Percentiles rank a stretch among this genome's conserved stretches.
phyloP scores from a whole-genome alignment of 345 rosid species.

The Aquilaria malaccensis region DNA sequence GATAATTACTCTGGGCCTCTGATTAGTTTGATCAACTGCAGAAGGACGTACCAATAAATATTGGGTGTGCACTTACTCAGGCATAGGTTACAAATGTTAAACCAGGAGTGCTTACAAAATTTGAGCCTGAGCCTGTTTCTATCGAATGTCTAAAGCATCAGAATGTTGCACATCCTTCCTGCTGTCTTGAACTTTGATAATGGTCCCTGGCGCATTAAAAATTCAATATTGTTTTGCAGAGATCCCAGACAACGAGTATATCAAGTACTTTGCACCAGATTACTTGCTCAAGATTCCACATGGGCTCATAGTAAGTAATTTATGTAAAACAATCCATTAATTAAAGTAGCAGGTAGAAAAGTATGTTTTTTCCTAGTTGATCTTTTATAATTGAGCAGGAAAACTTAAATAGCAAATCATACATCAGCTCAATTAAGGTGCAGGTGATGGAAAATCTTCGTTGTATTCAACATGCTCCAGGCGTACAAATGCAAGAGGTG shows the following conservation, averaged over 20 bases:
- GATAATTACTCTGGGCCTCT: too few species aligned
- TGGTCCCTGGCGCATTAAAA: too few species aligned
- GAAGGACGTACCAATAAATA: too few species aligned
- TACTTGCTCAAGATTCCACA: conserved; percentile 74
- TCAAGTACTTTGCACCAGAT: conserved; percentile 83
- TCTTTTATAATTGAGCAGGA: conserved; percentile 48
- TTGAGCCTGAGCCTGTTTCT: too few species aligned
- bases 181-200: too few species aligned
- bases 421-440: conserved; percentile 70
- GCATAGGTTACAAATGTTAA: too few species aligned
- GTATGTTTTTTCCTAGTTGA: neutral
- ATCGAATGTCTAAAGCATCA: too few species aligned
- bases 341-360: neutral
- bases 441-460: conserved; percentile 93
- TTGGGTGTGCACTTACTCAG: too few species aligned
- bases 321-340: neutral
- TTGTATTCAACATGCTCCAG: conserved; percentile 86
- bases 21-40: too few species aligned
- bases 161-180: too few species aligned
- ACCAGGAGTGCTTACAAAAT: too few species aligned
- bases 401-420: conserved; percentile 81
- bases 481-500: conserved; percentile 98
- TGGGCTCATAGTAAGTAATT: conserved; percentile 64
- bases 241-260: conserved; percentile 87
- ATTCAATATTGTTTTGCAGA: conserved; percentile 41